These are phyloP conservation scores for Cladosporium sp. DNA, from an alignment of 2,329 filamentous ascomycete genomes.

Conservation along the genomic window DNA sequence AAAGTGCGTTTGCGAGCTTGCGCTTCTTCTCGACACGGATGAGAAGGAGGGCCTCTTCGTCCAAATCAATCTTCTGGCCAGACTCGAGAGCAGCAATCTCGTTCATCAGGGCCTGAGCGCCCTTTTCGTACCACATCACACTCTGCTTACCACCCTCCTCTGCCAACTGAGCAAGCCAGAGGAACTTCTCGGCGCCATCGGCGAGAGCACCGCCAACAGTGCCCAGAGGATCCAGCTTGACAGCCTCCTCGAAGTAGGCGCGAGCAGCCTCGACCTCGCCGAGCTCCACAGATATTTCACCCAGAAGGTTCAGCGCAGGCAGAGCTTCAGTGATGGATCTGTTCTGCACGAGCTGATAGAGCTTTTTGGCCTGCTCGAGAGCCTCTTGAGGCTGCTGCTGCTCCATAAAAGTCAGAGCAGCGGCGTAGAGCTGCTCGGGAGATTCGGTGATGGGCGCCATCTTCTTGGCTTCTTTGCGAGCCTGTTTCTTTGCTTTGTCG, in stretches of 20 bases:
- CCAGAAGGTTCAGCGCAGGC: slow-evolving; percentile 72
- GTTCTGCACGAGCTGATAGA: slow-evolving; percentile 52
- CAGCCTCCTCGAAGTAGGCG: slow-evolving; percentile 71
- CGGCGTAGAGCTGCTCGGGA: slow-evolving; percentile 57
- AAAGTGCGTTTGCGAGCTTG: slow-evolving; percentile 88
- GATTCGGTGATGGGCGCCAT: slow-evolving; percentile 53
- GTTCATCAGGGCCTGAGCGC: slow-evolving; percentile 70
- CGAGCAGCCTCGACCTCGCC: slow-evolving; percentile 79
- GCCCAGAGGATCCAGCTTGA: slow-evolving; percentile 75
- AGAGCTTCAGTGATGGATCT: slow-evolving; percentile 48
- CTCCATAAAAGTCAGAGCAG: slow-evolving; percentile 59
- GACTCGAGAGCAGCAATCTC: slow-evolving; percentile 67
- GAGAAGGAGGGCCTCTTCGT: slow-evolving; percentile 41
- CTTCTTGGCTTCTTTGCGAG: slow-evolving; percentile 54
- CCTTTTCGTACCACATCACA: slow-evolving; percentile 64
- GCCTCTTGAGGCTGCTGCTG: slow-evolving; percentile 61
- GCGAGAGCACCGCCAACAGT: slow-evolving; percentile 68
- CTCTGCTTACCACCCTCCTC: slow-evolving; percentile 63
- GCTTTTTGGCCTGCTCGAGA: slow-evolving; percentile 56
- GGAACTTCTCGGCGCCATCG: slow-evolving; percentile 88
- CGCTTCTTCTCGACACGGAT: slow-evolving; percentile 69
- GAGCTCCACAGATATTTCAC: slow-evolving; percentile 78
- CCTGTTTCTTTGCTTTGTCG: slow-evolving; percentile 39
- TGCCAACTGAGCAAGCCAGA: slow-evolving; percentile 89
- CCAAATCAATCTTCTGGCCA: slow-evolving; percentile 39